These are phyloP conservation scores for Neonectria sp. DNA, from an alignment of 2,329 filamentous ascomycete species.

Conservation along the genomic window DNA sequence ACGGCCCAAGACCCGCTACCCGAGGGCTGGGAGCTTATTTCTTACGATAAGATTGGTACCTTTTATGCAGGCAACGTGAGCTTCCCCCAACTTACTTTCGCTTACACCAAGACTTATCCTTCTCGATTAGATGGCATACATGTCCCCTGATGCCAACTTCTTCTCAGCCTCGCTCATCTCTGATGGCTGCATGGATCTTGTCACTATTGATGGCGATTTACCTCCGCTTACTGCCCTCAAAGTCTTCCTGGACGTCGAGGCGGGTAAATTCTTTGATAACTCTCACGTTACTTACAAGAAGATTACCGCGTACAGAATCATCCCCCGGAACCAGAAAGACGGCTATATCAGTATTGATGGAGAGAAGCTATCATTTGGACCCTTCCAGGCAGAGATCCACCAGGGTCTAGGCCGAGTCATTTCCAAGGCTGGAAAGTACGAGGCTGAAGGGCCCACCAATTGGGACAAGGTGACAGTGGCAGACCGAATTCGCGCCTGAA, in stretches of 20 bases:
- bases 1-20: conserved; percentile 85
- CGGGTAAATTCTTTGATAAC: conserved; percentile 84
- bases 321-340: conserved; percentile 77
- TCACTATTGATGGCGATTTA: conserved; percentile 85
- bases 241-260: conserved; percentile 80
- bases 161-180: conserved; percentile 86
- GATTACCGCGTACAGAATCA: conserved; percentile 87
- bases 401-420: conserved; percentile 86
- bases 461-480: conserved; percentile 62
- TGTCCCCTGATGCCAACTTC: conserved; percentile 90
- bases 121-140: conserved; percentile 80
- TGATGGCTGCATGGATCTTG: conserved; percentile 89
- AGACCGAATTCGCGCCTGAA: conserved; percentile 49
- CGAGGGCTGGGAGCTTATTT: conserved; percentile 80
- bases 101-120: conserved; percentile 34
- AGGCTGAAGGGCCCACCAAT: conserved; percentile 69
- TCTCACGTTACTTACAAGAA: conserved; percentile 86
- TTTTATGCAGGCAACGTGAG: conserved; percentile 93
- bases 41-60: conserved; percentile 85
- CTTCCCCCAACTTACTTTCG: conserved; percentile 24
- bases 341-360: conserved; percentile 97
- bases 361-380: conserved; percentile 87
- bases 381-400: conserved; percentile 94
- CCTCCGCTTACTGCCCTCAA: conserved; percentile 75
- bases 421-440: conserved; percentile 82